These are phyloP conservation scores for Phytophthora rubi DNA, from an alignment of 352 stramenopile species.

Conservation along the genomic window DNA sequence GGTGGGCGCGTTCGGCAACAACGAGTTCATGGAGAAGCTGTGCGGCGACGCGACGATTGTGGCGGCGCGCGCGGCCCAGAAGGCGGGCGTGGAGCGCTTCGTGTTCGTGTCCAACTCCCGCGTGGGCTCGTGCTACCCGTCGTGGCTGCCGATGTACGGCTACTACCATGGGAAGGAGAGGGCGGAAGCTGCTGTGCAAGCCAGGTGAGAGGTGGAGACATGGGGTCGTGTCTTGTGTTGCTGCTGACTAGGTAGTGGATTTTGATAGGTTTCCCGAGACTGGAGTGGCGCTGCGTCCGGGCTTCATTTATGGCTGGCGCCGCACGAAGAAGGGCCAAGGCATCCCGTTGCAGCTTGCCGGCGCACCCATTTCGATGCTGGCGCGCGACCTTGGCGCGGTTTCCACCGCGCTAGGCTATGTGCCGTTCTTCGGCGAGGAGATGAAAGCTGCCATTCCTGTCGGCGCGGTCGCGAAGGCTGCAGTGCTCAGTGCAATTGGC, in stretches of 20 bases:
- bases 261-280: conserved; percentile 64
- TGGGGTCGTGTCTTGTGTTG: too few species aligned
- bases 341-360: conserved; percentile 79
- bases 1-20: conserved; percentile 87
- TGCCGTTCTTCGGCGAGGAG: conserved; percentile 77
- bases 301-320: conserved; percentile 91
- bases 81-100: conserved; percentile 79
- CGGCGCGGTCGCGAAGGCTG: conserved; percentile 75
- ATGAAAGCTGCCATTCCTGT: conserved; percentile 75
- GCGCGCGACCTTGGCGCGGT: conserved; percentile 62
- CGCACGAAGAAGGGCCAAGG: conserved; percentile 64
- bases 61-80: conserved; percentile 75
- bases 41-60: conserved; percentile 89
- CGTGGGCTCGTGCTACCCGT: conserved; percentile 77
- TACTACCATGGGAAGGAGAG: conserved; percentile 93
- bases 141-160: conserved; percentile 81
- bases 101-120: conserved; percentile 94
- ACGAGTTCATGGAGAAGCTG: conserved; percentile 91
- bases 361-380: conserved; percentile 71
- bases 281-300: conserved; percentile 84
- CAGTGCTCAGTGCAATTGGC: conserved; percentile 82
- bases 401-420: conserved; percentile 56
- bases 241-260: background rate
- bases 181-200: conserved; percentile 76
- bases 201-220: conserved; percentile 39